Evolutionary conservation across 805 yeast species (phyloP).

Genomic region (Saccharomyces mikatae): DNA sequence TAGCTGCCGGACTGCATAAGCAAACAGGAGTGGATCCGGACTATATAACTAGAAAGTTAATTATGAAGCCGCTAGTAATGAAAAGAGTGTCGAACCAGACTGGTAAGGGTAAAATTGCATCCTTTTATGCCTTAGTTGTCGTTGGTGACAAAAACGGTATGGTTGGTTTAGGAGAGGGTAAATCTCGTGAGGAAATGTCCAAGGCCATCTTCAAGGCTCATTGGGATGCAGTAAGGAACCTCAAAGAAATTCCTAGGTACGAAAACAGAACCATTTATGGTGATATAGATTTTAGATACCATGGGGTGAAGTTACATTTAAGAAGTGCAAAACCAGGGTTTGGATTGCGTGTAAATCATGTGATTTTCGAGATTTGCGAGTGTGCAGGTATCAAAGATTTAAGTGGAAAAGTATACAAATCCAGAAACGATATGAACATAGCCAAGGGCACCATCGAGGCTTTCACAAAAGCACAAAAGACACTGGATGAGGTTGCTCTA

Average conservation of each 20-base stretch:
- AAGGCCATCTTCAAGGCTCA: conserved; percentile 77
- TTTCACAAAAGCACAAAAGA: conserved; percentile 58
- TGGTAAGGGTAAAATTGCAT: conserved; percentile 79
- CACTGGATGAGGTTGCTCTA: conserved; percentile 80
- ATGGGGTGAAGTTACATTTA: conserved; percentile 74
- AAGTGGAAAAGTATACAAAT: conserved; percentile 83
- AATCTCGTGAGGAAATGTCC: conserved; percentile 67
- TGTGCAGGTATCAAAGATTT: conserved; percentile 91
- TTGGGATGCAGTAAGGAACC: conserved; percentile 87
- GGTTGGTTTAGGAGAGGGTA: conserved; percentile 93
- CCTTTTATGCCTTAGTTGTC: conserved; percentile 74
- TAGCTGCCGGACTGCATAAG: conserved; percentile 48
- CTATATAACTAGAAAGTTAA: conserved; percentile 48
- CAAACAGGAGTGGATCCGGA: conserved; percentile 59
- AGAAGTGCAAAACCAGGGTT: conserved; percentile 88
- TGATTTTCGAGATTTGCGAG: conserved; percentile 83
- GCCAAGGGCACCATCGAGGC: conserved; percentile 87
- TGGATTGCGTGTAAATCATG: conserved; percentile 86
- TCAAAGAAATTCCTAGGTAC: conserved; percentile 72
- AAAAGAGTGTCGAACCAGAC: conserved; percentile 88
- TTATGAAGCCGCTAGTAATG: conserved; percentile 58
- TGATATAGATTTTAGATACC: conserved; percentile 71
- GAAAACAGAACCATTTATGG: conserved; percentile 90
- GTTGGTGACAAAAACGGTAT: conserved; percentile 92
- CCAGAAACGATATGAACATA: conserved; percentile 91